Conservation (phyloP, 768 basidiomycete genomes). For the Psilocybe tampanensis region DNA sequence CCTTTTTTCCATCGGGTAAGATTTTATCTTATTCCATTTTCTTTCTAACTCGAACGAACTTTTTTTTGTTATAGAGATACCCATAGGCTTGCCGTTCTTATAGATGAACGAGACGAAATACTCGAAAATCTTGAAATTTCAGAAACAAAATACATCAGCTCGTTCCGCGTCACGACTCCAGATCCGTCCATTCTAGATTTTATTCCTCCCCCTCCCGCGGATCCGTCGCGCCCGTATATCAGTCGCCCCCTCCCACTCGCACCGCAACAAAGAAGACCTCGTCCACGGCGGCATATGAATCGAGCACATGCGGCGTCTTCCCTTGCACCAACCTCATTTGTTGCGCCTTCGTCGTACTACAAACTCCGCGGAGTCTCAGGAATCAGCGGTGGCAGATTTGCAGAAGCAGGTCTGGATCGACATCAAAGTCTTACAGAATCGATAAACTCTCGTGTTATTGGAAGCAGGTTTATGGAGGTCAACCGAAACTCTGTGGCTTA, state of each 20-base stretch:
- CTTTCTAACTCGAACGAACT: background rate
- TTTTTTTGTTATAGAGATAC: conserved; percentile 56
- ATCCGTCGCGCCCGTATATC: conserved; percentile 57
- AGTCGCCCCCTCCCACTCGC: conserved; percentile 68
- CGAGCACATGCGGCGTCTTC: conserved; percentile 70
- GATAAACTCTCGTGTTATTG: conserved; percentile 62
- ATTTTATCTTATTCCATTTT: conserved; percentile 3
- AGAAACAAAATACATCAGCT: conserved; percentile 76
- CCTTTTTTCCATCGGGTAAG: conserved; percentile 76
- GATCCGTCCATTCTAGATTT: conserved; percentile 71
- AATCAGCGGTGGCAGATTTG: conserved; percentile 60
- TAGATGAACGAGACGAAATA: conserved; percentile 75
- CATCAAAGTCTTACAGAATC: conserved; percentile 57
- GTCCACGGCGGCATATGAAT: conserved; percentile 54
- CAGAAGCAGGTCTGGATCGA: conserved; percentile 42
- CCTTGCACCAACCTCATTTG: conserved; percentile 76
- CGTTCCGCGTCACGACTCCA: conserved; percentile 72
- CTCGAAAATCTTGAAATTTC: conserved; percentile 82
- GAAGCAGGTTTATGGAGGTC: conserved; percentile 74
- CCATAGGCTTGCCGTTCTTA: conserved; percentile 62
- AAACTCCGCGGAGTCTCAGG: conserved; percentile 65
- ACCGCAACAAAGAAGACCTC: conserved; percentile 34
- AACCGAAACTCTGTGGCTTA: conserved; percentile 59
- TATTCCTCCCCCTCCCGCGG: conserved; percentile 42
- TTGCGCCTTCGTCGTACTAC: conserved; percentile 81